Base-by-base conservation (phyloP, 768 basidiomycete species). In the Phylloporus arenicola region DNA sequence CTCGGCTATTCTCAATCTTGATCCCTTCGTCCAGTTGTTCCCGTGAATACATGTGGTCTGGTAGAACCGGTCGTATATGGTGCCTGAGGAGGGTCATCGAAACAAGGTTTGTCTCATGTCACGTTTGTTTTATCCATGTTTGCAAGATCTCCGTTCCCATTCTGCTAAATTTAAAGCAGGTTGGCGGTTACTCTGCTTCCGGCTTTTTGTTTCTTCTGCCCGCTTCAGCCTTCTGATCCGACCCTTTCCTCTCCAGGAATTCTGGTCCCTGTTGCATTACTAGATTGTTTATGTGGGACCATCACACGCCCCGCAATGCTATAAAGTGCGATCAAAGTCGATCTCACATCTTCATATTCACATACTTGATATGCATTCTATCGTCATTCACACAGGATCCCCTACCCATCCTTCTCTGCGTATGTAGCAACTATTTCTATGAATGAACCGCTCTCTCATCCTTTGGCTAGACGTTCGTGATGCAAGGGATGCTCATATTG, bases 401-500 rank as follows among this genome's bases (percentile, higher is more conserved):
- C 58, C 67, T 13, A 67, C 65, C 2, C 65, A 67, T 42, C 61
- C 67, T 22, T 39, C 67, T 31, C 63, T 67, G 41, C 63, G 65
- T 67, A 64, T 50, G 65, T 59, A 12, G 38, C 30, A 19, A 12
- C 11, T 25, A n/a, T 27, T 47, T 29, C 35, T 34, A 16, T 24
- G 25, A 5, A 29, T 3, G 12, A 0, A 24, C 35, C 24, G 8
- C 3, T 29, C 12, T 51, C 49, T 55, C 40, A 52, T 34, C 29
- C 46, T 9, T 43, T 30, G 9, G 16, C 3, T 51, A 90, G 88
- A 88, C 60, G 77, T 89, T 31, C 82, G 87, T 14, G 85, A 88
- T 65, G 84, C 85, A n/a, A 77, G 79, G 53, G 87, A 90, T 62
- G 87, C 87, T 3, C 86, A 88, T 57, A 71, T 83, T 41, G 70